These are phyloP conservation scores for Margaritispora aquatica DNA, from an alignment of 495 filamentous ascomycete species.

Conservation along the genomic window DNA sequence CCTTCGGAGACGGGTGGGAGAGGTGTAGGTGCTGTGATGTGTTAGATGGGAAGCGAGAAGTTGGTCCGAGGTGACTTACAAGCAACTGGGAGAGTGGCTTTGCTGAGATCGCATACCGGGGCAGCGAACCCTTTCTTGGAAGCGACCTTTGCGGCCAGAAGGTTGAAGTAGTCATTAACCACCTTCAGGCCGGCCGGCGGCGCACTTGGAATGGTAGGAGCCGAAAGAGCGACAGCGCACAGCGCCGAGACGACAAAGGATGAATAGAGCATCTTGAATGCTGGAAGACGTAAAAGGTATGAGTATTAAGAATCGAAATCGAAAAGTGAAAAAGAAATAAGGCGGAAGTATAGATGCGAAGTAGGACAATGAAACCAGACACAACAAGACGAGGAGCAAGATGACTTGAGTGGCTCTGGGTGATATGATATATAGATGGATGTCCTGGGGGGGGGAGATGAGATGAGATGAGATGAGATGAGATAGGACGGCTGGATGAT, in stretches of 20 bases:
- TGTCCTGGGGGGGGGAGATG: neutral
- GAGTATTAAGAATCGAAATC: constrained; percentile 24
- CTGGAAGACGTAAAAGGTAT: constrained; percentile 18
- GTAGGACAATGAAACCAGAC: neutral
- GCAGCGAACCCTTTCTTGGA: constrained; percentile 30
- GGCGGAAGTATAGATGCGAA: constrained; percentile 1
- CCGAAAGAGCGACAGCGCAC: constrained; percentile 36
- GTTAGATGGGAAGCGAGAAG: neutral
- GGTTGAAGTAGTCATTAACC: constrained; percentile 48
- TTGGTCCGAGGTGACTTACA: constrained; percentile 26
- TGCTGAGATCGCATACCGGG: constrained; percentile 45
- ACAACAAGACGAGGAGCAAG: neutral
- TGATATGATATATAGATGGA: constrained; percentile 5
- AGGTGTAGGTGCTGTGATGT: constrained; percentile 29
- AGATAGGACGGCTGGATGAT: neutral
- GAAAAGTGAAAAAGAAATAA: constrained; percentile 13
- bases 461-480: neutral
- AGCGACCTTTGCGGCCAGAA: constrained; percentile 42
- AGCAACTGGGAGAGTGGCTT: constrained; percentile 35
- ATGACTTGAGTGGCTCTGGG: neutral
- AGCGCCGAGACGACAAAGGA: constrained; percentile 39
- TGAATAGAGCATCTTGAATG: constrained; percentile 36
- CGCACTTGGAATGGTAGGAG: constrained; percentile 34
- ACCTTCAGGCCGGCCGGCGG: constrained; percentile 33
- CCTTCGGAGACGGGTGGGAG: constrained; percentile 53